phyloP scores from a whole-genome alignment of 31 red algal species.

The Porphyra umbilicalis region DNA sequence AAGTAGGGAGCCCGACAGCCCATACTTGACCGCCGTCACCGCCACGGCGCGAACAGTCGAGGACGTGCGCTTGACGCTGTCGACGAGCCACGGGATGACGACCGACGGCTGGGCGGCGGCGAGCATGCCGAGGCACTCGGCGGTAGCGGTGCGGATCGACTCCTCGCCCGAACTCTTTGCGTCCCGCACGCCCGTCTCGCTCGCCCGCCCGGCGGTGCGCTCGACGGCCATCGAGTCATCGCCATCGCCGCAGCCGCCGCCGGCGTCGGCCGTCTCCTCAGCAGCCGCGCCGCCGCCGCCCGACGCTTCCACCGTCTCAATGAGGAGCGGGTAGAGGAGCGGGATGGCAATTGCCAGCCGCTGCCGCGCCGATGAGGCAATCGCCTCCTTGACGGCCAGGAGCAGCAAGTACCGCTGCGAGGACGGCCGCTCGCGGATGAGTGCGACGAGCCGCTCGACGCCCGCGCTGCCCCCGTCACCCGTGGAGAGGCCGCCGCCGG shows the following conservation, averaged over 20 bases:
- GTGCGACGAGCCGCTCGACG: conserved; percentile 33
- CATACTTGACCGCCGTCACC: conserved; percentile 56
- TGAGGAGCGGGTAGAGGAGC: conserved; percentile 29
- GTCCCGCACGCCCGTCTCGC: not conserved
- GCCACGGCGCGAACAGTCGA: conserved; percentile 35
- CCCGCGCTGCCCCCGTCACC: conserved; percentile 46
- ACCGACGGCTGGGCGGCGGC: conserved; percentile 42
- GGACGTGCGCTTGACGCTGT: conserved; percentile 11
- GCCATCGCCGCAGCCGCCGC: not conserved
- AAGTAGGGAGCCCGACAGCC: not conserved
- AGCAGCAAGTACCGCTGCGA: conserved; percentile 67
- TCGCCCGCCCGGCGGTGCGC: not conserved
- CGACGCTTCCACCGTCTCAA: conserved; percentile 7
- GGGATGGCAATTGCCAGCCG: conserved; percentile 27
- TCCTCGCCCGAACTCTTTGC: conserved; percentile 58
- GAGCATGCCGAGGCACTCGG: conserved; percentile 91
- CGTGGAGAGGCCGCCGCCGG: conserved; percentile 35
- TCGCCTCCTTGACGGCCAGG: conserved; percentile 83
- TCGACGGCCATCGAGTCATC: conserved; percentile 2
- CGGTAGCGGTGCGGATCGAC: conserved; percentile 74
- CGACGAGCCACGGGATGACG: conserved; percentile 24
- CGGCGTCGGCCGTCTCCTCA: not conserved
- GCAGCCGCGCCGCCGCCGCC: not conserved
- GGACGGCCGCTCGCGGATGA: conserved; percentile 31
- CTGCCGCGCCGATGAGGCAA: conserved; percentile 28